These are phyloP conservation scores for Colletotrichum cordylinicola DNA, from an alignment of 2,329 filamentous ascomycete species.

Conservation along the genomic window DNA sequence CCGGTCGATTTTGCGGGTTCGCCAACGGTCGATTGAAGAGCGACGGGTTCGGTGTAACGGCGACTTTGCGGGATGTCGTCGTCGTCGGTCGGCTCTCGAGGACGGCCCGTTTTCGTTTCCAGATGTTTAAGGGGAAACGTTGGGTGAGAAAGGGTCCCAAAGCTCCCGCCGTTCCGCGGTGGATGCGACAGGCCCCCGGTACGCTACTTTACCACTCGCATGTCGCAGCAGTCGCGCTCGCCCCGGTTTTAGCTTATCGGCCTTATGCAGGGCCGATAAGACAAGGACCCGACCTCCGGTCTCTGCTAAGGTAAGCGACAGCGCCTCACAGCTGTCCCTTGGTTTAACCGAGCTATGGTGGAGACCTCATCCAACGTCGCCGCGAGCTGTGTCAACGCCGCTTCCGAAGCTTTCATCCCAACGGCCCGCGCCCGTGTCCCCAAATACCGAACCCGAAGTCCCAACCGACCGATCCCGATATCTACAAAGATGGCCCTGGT, in stretches of 20 bases:
- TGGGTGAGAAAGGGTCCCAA: not conserved
- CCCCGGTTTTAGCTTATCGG: constrained; percentile 13
- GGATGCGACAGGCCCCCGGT: not conserved
- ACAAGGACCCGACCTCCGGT: not conserved
- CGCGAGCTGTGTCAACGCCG: not conserved
- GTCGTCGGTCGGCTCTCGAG: constrained; percentile 1
- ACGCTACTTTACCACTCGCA: not conserved
- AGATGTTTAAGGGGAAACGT: constrained; percentile 18
- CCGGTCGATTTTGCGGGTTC: not conserved
- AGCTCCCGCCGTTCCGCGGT: constrained; percentile 19
- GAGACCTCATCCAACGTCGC: constrained; percentile 7
- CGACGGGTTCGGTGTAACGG: not conserved
- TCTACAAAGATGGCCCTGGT: constrained; percentile 15
- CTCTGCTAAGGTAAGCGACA: constrained; percentile 7
- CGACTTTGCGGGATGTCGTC: not conserved
- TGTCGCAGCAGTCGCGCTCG: not conserved
- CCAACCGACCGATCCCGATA: not conserved
- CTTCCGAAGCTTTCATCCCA: not conserved
- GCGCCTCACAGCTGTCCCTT: not conserved
- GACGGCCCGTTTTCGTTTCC: constrained; percentile 1
- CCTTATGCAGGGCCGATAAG: not conserved
- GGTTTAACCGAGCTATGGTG: constrained; percentile 5
- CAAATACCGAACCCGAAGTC: not conserved
- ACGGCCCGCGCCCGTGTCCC: not conserved
- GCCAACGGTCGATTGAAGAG: not conserved